phyloP scores from a whole-genome alignment of 2,329 filamentous ascomycete species.

The Lachnellula hyalina region DNA sequence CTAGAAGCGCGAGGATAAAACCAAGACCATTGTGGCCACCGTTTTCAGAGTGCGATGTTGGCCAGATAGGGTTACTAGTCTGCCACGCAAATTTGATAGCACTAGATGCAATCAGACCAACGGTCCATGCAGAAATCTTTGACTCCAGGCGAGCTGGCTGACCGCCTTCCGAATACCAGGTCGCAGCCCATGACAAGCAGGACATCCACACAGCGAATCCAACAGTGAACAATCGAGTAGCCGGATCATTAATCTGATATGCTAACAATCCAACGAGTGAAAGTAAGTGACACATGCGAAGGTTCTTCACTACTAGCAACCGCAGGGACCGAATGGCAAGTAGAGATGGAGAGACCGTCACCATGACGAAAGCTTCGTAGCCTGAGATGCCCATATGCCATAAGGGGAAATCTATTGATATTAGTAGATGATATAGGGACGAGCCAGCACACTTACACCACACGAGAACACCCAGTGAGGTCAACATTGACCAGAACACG shows the following conservation, averaged over 20 bases:
- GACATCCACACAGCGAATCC: slow-evolving; percentile 75
- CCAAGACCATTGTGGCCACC: slow-evolving; percentile 90
- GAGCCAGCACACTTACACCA: slow-evolving; percentile 67
- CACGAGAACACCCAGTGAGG: slow-evolving; percentile 78
- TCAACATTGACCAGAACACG: slow-evolving; percentile 92
- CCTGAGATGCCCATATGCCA: slow-evolving; percentile 99
- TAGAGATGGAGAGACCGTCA: slow-evolving; percentile 73
- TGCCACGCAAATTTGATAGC: slow-evolving; percentile 88
- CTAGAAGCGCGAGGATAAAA: slow-evolving; percentile 67
- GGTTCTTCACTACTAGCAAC: slow-evolving; percentile 60
- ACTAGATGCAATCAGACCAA: slow-evolving; percentile 79
- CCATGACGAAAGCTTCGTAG: slow-evolving; percentile 86
- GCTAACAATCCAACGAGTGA: slow-evolving; percentile 75
- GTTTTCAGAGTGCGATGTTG: slow-evolving; percentile 82
- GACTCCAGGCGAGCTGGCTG: slow-evolving; percentile 74
- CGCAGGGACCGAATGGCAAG: slow-evolving; percentile 68
- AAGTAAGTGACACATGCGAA: slow-evolving; percentile 67
- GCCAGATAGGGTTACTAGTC: slow-evolving; percentile 97
- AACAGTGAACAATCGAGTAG: slow-evolving; percentile 71
- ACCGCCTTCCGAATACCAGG: slow-evolving; percentile 70
- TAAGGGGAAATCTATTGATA: slow-evolving; percentile 72
- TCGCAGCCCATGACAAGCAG: slow-evolving; percentile 79
- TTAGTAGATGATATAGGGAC: slow-evolving; percentile 8
- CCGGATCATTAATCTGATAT: slow-evolving; percentile 69
- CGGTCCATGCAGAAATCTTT: slow-evolving; percentile 71